Evolutionary conservation across 257 asterid species (phyloP).

Genomic region (Solanum bulbocastanum): DNA sequence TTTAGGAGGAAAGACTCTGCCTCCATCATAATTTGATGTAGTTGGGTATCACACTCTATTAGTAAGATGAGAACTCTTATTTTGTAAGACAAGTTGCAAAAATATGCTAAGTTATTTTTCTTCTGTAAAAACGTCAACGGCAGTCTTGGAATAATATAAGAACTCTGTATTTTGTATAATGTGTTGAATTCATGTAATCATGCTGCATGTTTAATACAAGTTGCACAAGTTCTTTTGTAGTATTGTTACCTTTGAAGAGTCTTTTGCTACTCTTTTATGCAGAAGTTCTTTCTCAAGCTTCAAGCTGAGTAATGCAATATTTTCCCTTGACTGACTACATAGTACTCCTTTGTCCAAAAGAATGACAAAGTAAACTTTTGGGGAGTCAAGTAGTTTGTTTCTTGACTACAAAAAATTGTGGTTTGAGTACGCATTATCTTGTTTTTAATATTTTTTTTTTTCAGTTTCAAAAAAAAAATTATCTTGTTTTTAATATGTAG

Average conservation of each 20-base stretch:
- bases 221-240: not conserved
- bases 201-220: not conserved
- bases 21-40: not conserved
- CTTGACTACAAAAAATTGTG: not conserved
- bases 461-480: too few species aligned
- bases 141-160: not conserved
- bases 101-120: not conserved
- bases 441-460: not conserved
- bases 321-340: not conserved
- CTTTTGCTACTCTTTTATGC: not conserved
- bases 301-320: not conserved
- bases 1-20: not conserved
- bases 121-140: not conserved
- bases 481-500: not conserved
- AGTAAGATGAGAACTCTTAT: not conserved
- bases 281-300: not conserved
- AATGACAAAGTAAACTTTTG: not conserved
- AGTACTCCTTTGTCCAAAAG: not conserved
- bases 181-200: not conserved
- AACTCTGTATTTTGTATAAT: not conserved
- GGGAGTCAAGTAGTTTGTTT: not conserved
- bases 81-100: not conserved
- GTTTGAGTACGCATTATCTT: not conserved
- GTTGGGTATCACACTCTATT: not conserved
- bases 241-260: not conserved